These are phyloP conservation scores for Microbotryomycetes sp. DNA, from an alignment of 1,284 basidiomycete species.

Conservation along the genomic window DNA sequence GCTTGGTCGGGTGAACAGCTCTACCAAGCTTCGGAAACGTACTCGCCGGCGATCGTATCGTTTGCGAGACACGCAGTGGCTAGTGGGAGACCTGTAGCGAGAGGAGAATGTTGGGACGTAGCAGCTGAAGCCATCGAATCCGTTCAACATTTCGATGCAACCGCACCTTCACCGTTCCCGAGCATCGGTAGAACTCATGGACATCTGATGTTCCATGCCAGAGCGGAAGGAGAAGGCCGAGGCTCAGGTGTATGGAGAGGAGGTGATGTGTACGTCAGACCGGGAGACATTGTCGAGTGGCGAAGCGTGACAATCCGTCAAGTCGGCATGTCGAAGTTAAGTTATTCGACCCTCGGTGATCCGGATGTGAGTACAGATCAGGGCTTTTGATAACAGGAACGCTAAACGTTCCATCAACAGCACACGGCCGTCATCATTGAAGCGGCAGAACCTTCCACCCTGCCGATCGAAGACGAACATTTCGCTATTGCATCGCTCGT, in stretches of 20 bases:
- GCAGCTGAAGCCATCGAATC: conserved; percentile 52
- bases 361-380: conserved; percentile 21
- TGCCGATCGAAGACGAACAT: conserved; percentile 9
- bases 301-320: conserved; percentile 21
- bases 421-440: conserved; percentile 36
- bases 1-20: conserved; percentile 37
- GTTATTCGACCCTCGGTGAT: conserved; percentile 17
- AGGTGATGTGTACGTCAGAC: conserved; percentile 50
- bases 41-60: conserved; percentile 50
- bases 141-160: conserved; percentile 37
- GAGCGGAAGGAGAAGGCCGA: conserved; percentile 35
- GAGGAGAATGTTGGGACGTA: conserved; percentile 56
- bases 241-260: conserved; percentile 52
- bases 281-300: conserved; percentile 58
- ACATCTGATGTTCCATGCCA: conserved; percentile 51
- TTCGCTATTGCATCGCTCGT: conserved; percentile 28
- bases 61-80: conserved; percentile 51
- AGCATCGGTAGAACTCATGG: conserved; percentile 53
- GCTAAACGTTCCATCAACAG: conserved; percentile 5
- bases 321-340: background rate
- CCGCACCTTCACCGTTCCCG: conserved; percentile 49
- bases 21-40: conserved; percentile 48
- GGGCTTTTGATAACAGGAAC: background rate
- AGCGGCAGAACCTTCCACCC: conserved; percentile 2
- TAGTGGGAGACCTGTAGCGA: conserved; percentile 48